Evolutionary conservation across 2,329 filamentous ascomycete genomes (phyloP).

Genomic region (Aciculosporium take): DNA sequence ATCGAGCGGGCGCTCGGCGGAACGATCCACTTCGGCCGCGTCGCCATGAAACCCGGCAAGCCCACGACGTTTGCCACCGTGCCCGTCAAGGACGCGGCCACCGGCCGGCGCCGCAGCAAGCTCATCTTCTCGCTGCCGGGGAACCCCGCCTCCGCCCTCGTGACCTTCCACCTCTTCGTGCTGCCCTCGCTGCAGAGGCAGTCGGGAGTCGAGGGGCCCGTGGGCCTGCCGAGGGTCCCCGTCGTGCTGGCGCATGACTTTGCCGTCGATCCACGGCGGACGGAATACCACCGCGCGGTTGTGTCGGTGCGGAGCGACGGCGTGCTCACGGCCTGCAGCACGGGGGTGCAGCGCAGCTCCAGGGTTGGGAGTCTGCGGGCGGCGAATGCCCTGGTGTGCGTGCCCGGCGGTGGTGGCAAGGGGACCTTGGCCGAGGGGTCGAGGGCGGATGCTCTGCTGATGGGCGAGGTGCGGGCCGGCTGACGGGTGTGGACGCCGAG

Average conservation of each 20-base stretch:
- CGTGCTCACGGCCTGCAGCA: slow-evolving; percentile 58
- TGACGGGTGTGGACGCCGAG: background rate
- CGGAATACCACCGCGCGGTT: slow-evolving; percentile 81
- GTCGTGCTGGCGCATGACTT: slow-evolving; percentile 63
- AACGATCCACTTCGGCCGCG: slow-evolving; percentile 89
- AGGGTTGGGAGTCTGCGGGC: slow-evolving; percentile 76
- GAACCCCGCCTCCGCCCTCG: slow-evolving; percentile 84
- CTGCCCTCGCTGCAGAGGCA: slow-evolving; percentile 71
- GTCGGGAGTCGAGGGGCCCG: slow-evolving; percentile 50
- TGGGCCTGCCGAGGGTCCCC: slow-evolving; percentile 57
- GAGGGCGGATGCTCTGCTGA: slow-evolving; percentile 64
- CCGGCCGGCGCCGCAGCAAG: slow-evolving; percentile 44
- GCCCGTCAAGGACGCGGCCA: slow-evolving; percentile 45
- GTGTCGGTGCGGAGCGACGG: slow-evolving; percentile 55
- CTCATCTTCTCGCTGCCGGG: slow-evolving; percentile 83
- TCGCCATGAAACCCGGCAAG: slow-evolving; percentile 96
- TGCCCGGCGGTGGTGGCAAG: slow-evolving; percentile 50
- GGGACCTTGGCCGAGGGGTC: slow-evolving; percentile 53
- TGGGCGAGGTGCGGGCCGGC: slow-evolving; percentile 36
- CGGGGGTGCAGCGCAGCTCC: slow-evolving; percentile 80
- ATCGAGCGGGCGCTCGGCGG: slow-evolving; percentile 82
- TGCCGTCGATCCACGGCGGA: slow-evolving; percentile 60
- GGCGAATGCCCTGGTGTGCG: slow-evolving; percentile 73
- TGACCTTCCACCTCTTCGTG: slow-evolving; percentile 90
- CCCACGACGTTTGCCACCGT: slow-evolving; percentile 94